Conservation (phyloP, 106 monocot species). For the Posidonia australis region DNA sequence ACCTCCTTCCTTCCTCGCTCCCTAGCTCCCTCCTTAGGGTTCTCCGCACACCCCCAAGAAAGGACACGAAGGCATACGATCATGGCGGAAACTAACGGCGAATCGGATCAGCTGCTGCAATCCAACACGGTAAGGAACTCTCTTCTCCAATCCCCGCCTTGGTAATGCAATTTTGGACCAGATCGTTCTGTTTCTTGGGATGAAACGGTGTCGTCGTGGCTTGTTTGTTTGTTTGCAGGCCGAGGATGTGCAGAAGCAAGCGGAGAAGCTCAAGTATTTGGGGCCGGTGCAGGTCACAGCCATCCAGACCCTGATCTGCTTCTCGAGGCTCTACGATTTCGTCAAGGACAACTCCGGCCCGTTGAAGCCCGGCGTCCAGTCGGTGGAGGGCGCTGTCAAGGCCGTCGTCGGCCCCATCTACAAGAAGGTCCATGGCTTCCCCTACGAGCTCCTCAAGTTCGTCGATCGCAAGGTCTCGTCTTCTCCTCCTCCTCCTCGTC, state of each 20-base stretch:
- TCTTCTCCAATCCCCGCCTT: too few species aligned
- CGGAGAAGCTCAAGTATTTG: slow-evolving; percentile 15
- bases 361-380: slow-evolving; percentile 15
- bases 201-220: not conserved
- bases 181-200: not conserved
- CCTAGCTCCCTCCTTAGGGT: not conserved
- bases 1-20: not conserved
- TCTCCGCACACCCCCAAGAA: not conserved
- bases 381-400: slow-evolving; percentile 13
- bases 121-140: not conserved
- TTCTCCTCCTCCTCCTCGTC: not conserved
- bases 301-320: slow-evolving; percentile 8
- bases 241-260: not conserved
- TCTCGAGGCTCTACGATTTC: slow-evolving; percentile 12
- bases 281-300: slow-evolving; percentile 10
- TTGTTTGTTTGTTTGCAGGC: not conserved
- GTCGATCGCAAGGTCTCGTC: slow-evolving; percentile 16
- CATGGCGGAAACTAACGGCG: not conserved
- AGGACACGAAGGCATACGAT: too few species aligned
- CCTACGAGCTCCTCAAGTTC: slow-evolving; percentile 16
- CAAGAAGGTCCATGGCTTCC: slow-evolving; percentile 11
- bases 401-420: slow-evolving; percentile 13
- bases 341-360: slow-evolving; percentile 21
- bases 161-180: not conserved
- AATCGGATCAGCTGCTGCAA: not conserved